phyloP scores from a whole-genome alignment of 495 filamentous ascomycete species.

The Tetracladium marchalianum region DNA sequence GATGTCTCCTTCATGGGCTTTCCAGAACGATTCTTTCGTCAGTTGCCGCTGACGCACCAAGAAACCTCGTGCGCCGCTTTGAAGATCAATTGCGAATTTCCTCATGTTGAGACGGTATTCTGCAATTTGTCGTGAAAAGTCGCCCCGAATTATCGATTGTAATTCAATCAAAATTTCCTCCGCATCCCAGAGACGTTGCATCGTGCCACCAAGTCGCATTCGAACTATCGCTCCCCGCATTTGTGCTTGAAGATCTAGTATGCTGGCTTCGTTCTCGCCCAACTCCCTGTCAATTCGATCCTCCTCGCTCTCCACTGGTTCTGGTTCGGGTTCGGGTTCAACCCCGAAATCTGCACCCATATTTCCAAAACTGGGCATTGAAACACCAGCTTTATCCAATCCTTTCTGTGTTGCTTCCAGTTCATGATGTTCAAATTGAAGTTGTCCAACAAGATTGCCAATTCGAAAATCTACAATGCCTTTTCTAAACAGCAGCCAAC shows the following conservation, averaged over 20 bases:
- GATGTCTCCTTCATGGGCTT: conserved; percentile 60
- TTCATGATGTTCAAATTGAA: conserved; percentile 96
- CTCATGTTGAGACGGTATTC: conserved; percentile 73
- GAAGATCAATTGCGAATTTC: conserved; percentile 62
- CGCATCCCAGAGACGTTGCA: conserved; percentile 86
- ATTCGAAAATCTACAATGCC: conserved; percentile 92
- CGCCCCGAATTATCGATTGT: conserved; percentile 74
- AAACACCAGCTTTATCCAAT: conserved; percentile 86
- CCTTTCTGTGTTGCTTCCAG: conserved; percentile 94
- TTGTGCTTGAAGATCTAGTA: conserved; percentile 78
- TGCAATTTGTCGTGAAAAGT: conserved; percentile 57
- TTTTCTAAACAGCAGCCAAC: conserved; percentile 90
- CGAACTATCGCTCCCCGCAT: conserved; percentile 73
- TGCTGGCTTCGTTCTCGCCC: conserved; percentile 56
- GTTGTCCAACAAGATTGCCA: conserved; percentile 93
- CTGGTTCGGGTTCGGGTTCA: conserved; percentile 53
- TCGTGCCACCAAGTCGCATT: conserved; percentile 65
- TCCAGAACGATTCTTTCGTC: conserved; percentile 54
- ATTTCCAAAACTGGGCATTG: conserved; percentile 94
- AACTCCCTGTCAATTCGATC: conserved; percentile 81
- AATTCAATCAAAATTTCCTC: conserved; percentile 71
- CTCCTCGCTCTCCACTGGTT: conserved; percentile 79
- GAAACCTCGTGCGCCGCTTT: conserved; percentile 73
- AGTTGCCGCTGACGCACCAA: conserved; percentile 56
- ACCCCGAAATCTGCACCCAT: conserved; percentile 94